Evolutionary conservation across 805 yeast genomes (phyloP).

Genomic region (Starmerella ratchasimensis): DNA sequence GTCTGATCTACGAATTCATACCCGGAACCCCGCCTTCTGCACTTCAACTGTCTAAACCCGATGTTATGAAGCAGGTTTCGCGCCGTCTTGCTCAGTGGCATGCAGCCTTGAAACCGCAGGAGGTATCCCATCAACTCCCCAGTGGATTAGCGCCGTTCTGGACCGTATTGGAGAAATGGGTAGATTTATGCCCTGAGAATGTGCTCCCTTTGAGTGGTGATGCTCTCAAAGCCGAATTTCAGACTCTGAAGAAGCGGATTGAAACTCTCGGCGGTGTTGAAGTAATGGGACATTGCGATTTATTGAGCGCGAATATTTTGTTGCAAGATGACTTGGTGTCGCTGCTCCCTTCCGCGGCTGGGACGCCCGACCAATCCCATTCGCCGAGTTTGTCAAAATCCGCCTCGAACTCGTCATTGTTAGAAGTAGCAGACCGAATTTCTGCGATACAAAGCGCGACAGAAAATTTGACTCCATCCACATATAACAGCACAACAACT

Average conservation of each 20-base stretch:
- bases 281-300: slow-evolving; percentile 59
- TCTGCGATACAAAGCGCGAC: background rate
- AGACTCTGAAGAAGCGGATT: slow-evolving; percentile 38
- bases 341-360: no score
- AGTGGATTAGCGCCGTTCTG: slow-evolving; percentile 34
- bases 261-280: slow-evolving; percentile 33
- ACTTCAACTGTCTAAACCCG: slow-evolving; percentile 36
- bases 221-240: slow-evolving; percentile 37
- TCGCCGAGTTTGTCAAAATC: no score
- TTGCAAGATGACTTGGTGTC: slow-evolving; percentile 33
- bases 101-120: slow-evolving; percentile 26
- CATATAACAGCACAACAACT: background rate
- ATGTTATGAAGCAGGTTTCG: slow-evolving; percentile 45
- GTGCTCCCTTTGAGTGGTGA: slow-evolving; percentile 27
- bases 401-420: no score
- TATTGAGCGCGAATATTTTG: slow-evolving; percentile 60
- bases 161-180: slow-evolving; percentile 52
- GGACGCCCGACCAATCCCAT: no score
- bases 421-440: no score
- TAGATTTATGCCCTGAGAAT: slow-evolving; percentile 42
- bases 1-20: slow-evolving; percentile 55
- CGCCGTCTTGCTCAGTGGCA: slow-evolving; percentile 64
- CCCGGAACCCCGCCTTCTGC: slow-evolving; percentile 50
- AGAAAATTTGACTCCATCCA: background rate
- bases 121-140: slow-evolving; percentile 6